Percentiles rank a stretch among this genome's conserved stretches.
Conservation (phyloP, 495 filamentous ascomycete species). For the Penicillium alfredii region DNA sequence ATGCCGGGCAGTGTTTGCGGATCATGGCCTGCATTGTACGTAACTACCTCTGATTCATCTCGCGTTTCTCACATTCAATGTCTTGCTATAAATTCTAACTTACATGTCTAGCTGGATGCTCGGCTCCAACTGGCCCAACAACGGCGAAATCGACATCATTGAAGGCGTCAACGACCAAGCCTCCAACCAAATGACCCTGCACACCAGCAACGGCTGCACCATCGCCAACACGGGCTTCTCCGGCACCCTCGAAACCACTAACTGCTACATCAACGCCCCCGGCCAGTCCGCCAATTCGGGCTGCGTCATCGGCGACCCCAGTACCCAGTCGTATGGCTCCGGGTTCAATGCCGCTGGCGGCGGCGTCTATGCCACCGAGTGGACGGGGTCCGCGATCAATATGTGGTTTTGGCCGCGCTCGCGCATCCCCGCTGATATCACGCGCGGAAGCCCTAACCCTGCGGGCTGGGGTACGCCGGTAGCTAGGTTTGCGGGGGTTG, state of each 20-base stretch:
- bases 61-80: background rate
- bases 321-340: slow-evolving; percentile 42
- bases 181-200: slow-evolving; percentile 58
- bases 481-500: slow-evolving; percentile 56
- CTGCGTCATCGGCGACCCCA: slow-evolving; percentile 42
- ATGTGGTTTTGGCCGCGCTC: slow-evolving; percentile 50
- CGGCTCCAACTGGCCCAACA: slow-evolving; percentile 57
- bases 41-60: too few species aligned
- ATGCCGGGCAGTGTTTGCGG: slow-evolving; percentile 51
- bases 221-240: slow-evolving; percentile 44
- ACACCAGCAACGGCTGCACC: slow-evolving; percentile 55
- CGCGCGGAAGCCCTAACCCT: slow-evolving; percentile 47
- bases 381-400: slow-evolving; percentile 51
- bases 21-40: slow-evolving; percentile 56
- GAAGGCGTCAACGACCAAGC: slow-evolving; percentile 57
- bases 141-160: slow-evolving; percentile 71
- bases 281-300: slow-evolving; percentile 44
- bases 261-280: slow-evolving; percentile 50
- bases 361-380: slow-evolving; percentile 61
- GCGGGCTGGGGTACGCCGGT: slow-evolving; percentile 52
- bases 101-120: slow-evolving; percentile 41
- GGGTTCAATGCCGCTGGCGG: slow-evolving; percentile 54
- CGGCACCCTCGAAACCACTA: slow-evolving; percentile 31
- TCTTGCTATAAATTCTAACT: slow-evolving; percentile 1
- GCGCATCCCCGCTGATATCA: slow-evolving; percentile 49